Percentiles rank a stretch among this genome's conserved stretches.
These are phyloP conservation scores for Hypholoma sublateritium DNA, from an alignment of 768 basidiomycete species.

Conservation along the genomic window DNA sequence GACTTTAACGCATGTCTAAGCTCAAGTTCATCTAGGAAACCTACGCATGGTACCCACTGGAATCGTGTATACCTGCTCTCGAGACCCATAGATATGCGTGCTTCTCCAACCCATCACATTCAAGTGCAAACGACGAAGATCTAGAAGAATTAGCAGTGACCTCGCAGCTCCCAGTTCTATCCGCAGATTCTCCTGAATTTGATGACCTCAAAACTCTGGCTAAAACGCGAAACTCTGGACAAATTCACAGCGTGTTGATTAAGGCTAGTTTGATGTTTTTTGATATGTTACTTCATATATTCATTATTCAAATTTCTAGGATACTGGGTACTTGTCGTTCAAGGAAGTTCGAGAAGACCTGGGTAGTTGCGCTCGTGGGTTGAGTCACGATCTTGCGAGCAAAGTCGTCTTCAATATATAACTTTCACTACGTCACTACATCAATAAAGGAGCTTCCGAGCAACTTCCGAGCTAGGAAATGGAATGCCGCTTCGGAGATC, in stretches of 20 bases:
- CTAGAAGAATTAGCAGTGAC: background rate
- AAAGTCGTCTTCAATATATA: slow-evolving; percentile 36
- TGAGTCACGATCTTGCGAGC: slow-evolving; percentile 43
- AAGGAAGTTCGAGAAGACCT: slow-evolving; percentile 32
- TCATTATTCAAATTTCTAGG: slow-evolving; percentile 1
- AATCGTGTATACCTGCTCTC: slow-evolving; percentile 57
- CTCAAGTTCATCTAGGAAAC: slow-evolving; percentile 56
- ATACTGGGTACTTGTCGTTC: slow-evolving; percentile 26
- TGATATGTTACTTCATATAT: background rate
- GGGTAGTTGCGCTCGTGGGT: slow-evolving; percentile 39
- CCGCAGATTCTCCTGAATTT: slow-evolving; percentile 1
- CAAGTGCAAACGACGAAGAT: slow-evolving; percentile 24
- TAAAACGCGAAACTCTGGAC: slow-evolving; percentile 12
- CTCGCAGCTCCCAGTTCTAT: background rate
- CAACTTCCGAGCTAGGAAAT: too few species aligned
- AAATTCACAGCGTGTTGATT: slow-evolving; percentile 23
- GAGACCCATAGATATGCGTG: slow-evolving; percentile 67
- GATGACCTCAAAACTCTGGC: slow-evolving; percentile 12
- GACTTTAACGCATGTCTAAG: background rate
- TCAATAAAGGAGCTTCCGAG: too few species aligned
- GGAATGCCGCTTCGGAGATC: background rate
- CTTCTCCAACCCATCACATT: slow-evolving; percentile 66
- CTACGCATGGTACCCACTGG: slow-evolving; percentile 73
- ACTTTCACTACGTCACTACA: background rate
- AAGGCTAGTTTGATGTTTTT: slow-evolving; percentile 14